Conservation (phyloP, 2,329 filamentous ascomycete species). For the Thielaviopsis populi region DNA sequence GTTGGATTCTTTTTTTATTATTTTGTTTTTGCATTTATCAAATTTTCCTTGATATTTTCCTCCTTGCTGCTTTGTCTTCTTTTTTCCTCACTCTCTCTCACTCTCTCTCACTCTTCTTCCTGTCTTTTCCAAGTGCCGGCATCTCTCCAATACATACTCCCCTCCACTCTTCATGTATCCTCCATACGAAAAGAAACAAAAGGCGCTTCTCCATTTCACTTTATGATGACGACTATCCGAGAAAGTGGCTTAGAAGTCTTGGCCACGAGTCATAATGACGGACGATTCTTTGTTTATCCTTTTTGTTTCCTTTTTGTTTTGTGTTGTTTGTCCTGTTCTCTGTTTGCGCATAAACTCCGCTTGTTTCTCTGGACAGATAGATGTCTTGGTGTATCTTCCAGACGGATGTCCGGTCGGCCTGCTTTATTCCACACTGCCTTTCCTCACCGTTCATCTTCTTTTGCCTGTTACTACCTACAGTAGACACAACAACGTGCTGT, state of each 20-base stretch:
- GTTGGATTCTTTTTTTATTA: slow-evolving; percentile 7
- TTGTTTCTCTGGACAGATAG: not conserved
- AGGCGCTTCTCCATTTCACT: not conserved
- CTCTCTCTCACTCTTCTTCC: not conserved
- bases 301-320: not conserved
- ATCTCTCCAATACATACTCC: not conserved
- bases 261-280: slow-evolving; percentile 5
- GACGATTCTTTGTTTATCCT: not conserved
- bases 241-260: not conserved
- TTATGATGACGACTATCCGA: not conserved
- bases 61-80: not conserved
- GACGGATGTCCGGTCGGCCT: not conserved
- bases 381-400: too few relatives aligned
- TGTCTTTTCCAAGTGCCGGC: not conserved
- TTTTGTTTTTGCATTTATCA: slow-evolving; percentile 7
- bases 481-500: not conserved
- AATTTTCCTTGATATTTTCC: slow-evolving; percentile 8
- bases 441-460: not conserved
- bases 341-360: not conserved
- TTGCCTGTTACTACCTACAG: not conserved
- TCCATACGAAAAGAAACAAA: not conserved
- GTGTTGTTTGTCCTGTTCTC: not conserved
- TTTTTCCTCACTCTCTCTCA: not conserved
- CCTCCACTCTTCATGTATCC: not conserved
- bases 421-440: not conserved